A percentile compares a stretch with the other conserved stretches of the same genome.
These are phyloP conservation scores for Clitoria ternatea DNA, from an alignment of 306 rosid species.

Conservation along the genomic window DNA sequence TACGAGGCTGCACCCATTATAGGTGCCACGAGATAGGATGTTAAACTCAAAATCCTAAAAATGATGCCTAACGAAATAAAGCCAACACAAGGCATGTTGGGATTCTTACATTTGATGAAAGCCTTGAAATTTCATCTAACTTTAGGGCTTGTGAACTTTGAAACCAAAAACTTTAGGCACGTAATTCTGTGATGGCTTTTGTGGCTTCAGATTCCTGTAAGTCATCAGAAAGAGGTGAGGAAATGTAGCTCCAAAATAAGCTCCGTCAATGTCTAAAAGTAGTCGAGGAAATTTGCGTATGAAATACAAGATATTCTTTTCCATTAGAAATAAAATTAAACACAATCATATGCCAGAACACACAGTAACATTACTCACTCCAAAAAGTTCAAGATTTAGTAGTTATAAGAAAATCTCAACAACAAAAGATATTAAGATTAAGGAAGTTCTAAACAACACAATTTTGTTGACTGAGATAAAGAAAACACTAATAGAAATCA, in stretches of 20 bases:
- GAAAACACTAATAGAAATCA: neutral
- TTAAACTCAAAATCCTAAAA: no score
- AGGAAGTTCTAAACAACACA: neutral
- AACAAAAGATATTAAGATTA: neutral
- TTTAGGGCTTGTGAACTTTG: slow-evolving; percentile 75
- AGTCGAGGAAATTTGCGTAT: slow-evolving; percentile 36
- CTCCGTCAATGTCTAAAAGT: slow-evolving; percentile 74
- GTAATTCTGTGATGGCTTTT: slow-evolving; percentile 59
- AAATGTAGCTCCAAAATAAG: slow-evolving; percentile 81
- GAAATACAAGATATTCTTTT: slow-evolving; percentile 5
- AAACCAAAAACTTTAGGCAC: slow-evolving; percentile 88
- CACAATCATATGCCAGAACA: neutral
- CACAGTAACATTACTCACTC: neutral
- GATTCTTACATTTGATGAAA: slow-evolving; percentile 12
- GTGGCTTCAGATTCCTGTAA: slow-evolving; percentile 75
- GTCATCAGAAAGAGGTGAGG: slow-evolving; percentile 83
- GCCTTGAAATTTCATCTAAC: slow-evolving; percentile 25
- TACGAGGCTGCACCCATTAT: no score
- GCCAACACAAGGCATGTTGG: slow-evolving; percentile 20
- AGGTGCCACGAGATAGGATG: no score
- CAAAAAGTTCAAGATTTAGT: neutral
- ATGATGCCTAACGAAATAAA: no score
- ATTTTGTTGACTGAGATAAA: neutral
- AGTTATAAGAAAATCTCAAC: neutral
- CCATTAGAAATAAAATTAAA: slow-evolving; percentile 1